Conservation (phyloP, 2,329 filamentous ascomycete genomes). For the Cladosporium sp. region DNA sequence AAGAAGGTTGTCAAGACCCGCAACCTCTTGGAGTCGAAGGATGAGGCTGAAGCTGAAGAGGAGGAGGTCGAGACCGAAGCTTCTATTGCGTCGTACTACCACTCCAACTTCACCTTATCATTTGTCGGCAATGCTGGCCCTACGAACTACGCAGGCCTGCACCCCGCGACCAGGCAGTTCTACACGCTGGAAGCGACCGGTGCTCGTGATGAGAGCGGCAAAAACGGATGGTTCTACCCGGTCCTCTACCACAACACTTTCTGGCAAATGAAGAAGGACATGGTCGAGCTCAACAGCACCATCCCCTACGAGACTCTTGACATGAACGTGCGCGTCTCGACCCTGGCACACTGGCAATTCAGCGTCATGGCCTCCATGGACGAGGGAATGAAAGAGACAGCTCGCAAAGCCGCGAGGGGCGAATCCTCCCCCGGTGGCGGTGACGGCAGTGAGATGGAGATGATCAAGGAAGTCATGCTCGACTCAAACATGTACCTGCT, state of each 20-base stretch:
- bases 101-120: conserved; percentile 88
- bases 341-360: conserved; percentile 85
- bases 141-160: conserved; percentile 61
- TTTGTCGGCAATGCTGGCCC: conserved; percentile 78
- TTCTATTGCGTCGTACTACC: conserved; percentile 84
- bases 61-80: conserved; percentile 48
- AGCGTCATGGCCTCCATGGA: conserved; percentile 79
- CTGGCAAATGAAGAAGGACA: conserved; percentile 90
- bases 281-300: conserved; percentile 88
- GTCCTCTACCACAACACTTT: conserved; percentile 93
- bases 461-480: conserved; percentile 92
- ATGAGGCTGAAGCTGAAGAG: conserved; percentile 44
- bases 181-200: conserved; percentile 74
- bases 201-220: conserved; percentile 75
- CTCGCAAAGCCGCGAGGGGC: conserved; percentile 72
- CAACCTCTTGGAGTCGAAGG: conserved; percentile 64
- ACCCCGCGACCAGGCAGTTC: conserved; percentile 72
- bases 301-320: conserved; percentile 82
- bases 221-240: conserved; percentile 92
- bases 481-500: conserved; percentile 93
- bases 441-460: conserved; percentile 91
- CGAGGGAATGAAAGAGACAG: conserved; percentile 78
- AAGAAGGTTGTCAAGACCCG: conserved; percentile 87
- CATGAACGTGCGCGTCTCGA: conserved; percentile 77
- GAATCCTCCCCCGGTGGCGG: conserved; percentile 68